phyloP scores from a whole-genome alignment of 108 stramenopile genomes.

The Asterionellopsis glacialis region DNA sequence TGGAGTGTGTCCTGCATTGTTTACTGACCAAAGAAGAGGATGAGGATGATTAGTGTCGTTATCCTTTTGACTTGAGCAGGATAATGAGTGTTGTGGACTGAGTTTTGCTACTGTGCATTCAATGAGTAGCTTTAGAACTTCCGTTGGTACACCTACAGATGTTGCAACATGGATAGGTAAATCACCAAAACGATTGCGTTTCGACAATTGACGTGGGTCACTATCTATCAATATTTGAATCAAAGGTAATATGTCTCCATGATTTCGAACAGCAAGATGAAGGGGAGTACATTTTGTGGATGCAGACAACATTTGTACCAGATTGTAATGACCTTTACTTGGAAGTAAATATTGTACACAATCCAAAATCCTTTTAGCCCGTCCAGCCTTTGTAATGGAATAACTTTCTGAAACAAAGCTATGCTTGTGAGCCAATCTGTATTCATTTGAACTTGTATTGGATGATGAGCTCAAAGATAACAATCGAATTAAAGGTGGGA shows the following conservation, averaged over 20 bases:
- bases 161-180: conserved; percentile 39
- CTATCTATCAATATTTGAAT: conserved; percentile 17
- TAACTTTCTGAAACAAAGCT: neutral
- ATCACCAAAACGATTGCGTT: conserved; percentile 31
- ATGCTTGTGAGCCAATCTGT: too few relatives aligned
- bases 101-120: conserved; percentile 4
- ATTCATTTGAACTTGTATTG: too few relatives aligned
- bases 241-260: conserved; percentile 25
- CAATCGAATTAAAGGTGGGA: conserved; percentile 21
- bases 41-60: neutral
- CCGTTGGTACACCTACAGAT: conserved; percentile 19
- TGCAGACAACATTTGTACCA: conserved; percentile 5
- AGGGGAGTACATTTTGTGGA: conserved; percentile 30
- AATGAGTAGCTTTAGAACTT: conserved; percentile 17
- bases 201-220: conserved; percentile 2
- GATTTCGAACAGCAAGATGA: conserved; percentile 34
- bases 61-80: neutral
- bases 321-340: conserved; percentile 11
- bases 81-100: too few relatives aligned
- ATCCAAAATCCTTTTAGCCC: neutral
- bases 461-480: conserved; percentile 15
- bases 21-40: conserved; percentile 25
- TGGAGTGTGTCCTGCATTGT: conserved; percentile 33
- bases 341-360: conserved; percentile 3
- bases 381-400: neutral